phyloP scores from a whole-genome alignment of 495 filamentous ascomycete genomes.

The Tuber borchii region DNA sequence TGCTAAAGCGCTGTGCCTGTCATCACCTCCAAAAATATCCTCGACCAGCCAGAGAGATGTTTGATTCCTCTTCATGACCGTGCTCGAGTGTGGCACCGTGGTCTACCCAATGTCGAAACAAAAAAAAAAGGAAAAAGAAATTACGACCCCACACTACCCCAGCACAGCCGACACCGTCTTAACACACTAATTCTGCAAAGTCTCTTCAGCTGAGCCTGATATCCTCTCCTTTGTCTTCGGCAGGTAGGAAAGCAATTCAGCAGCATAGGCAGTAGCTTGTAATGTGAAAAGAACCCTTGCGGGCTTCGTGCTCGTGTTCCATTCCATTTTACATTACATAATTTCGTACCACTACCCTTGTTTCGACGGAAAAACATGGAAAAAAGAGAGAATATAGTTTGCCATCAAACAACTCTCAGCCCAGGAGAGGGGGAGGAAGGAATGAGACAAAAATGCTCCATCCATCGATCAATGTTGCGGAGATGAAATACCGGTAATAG shows the following conservation, averaged over 20 bases:
- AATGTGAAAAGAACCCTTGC: neutral
- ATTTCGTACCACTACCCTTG: neutral
- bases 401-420: neutral
- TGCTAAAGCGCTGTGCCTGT: neutral
- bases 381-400: neutral
- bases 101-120: neutral
- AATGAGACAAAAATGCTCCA: neutral
- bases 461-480: neutral
- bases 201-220: slow-evolving; percentile 1
- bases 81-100: neutral
- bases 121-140: neutral
- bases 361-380: neutral
- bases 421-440: neutral
- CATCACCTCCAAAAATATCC: neutral
- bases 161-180: neutral
- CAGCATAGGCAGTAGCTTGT: neutral
- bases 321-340: neutral
- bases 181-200: neutral
- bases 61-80: neutral
- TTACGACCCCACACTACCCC: neutral
- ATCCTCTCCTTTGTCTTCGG: neutral
- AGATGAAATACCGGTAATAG: neutral
- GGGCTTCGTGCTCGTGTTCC: neutral
- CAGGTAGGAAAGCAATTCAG: neutral
- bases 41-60: neutral